Percentiles rank a stretch among this genome's conserved stretches.
phyloP scores from a whole-genome alignment of 768 basidiomycete genomes.

The Amylocystis lapponica region DNA sequence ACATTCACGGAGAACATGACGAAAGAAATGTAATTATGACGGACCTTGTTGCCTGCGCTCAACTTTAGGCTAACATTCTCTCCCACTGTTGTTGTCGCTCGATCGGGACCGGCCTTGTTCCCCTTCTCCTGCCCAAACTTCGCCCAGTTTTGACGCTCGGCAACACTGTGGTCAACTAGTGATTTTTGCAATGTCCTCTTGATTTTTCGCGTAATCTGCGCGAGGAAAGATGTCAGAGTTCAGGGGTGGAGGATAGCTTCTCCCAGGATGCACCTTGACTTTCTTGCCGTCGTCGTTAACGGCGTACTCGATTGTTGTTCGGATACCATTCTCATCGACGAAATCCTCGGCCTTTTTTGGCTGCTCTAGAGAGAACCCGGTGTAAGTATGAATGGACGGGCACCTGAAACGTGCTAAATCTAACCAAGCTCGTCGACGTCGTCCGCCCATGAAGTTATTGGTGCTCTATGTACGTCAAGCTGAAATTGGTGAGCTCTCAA shows the following conservation, averaged over 20 bases:
- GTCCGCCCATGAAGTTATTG: slow-evolving; percentile 84
- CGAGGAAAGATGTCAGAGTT: background rate
- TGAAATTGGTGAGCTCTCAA: background rate
- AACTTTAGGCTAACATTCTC: slow-evolving; percentile 64
- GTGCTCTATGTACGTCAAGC: slow-evolving; percentile 14
- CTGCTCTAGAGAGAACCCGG: slow-evolving; percentile 27
- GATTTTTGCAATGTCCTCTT: slow-evolving; percentile 85
- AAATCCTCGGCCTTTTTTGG: slow-evolving; percentile 62
- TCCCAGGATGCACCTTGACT: slow-evolving; percentile 62
- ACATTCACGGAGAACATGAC: background rate
- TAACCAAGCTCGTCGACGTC: slow-evolving; percentile 75
- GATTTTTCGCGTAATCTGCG: slow-evolving; percentile 79
- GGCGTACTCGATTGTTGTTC: slow-evolving; percentile 76
- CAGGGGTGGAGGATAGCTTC: background rate
- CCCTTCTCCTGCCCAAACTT: slow-evolving; percentile 94
- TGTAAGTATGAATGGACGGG: background rate
- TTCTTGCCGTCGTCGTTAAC: slow-evolving; percentile 92
- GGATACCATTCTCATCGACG: slow-evolving; percentile 81
- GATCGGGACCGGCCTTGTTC: slow-evolving; percentile 82
- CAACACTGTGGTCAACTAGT: slow-evolving; percentile 90
- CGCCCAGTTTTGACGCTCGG: slow-evolving; percentile 87
- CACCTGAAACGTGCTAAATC: slow-evolving; percentile 5
- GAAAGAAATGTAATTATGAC: slow-evolving; percentile 31
- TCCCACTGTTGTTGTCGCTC: slow-evolving; percentile 90
- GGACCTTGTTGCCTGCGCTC: slow-evolving; percentile 49